phyloP scores from a whole-genome alignment of 805 yeast species.

The Candida mattraensis region DNA sequence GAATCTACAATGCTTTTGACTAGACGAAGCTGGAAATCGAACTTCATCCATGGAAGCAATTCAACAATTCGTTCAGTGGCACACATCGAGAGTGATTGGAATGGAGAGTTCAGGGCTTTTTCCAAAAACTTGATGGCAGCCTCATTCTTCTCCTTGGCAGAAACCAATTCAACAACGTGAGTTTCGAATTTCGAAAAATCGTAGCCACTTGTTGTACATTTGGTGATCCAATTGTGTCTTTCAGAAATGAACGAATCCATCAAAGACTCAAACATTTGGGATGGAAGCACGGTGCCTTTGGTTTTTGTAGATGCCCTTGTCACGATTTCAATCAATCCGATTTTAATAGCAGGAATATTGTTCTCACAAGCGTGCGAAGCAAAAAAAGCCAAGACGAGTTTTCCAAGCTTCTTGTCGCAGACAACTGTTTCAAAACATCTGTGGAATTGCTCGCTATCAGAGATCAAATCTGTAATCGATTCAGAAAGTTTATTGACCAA shows the following conservation, averaged over 20 bases:
- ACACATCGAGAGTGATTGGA: constrained; percentile 43
- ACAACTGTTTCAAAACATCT: constrained; percentile 34
- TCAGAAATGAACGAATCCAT: constrained; percentile 44
- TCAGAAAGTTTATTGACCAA: constrained; percentile 43
- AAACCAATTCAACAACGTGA: constrained; percentile 56
- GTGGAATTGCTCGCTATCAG: constrained; percentile 51
- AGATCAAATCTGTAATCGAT: constrained; percentile 40
- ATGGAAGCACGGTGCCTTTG: constrained; percentile 45
- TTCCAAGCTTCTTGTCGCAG: constrained; percentile 55
- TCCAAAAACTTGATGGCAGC: constrained; percentile 63
- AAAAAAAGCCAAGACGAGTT: constrained; percentile 60
- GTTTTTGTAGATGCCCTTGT: constrained; percentile 38
- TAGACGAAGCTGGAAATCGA: constrained; percentile 56
- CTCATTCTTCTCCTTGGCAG: constrained; percentile 56
- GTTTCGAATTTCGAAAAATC: constrained; percentile 56
- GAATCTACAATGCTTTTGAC: constrained; percentile 58
- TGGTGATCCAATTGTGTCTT: constrained; percentile 45
- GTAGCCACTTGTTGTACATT: constrained; percentile 49
- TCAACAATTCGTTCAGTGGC: constrained; percentile 52
- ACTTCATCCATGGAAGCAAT: constrained; percentile 58
- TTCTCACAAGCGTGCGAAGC: constrained; percentile 62
- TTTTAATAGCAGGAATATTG: constrained; percentile 56
- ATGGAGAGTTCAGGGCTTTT: constrained; percentile 47
- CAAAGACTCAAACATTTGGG: constrained; percentile 47
- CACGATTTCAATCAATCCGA: constrained; percentile 47